phyloP scores from a whole-genome alignment of 345 rosid genomes.

The Pugionium dolabratum region DNA sequence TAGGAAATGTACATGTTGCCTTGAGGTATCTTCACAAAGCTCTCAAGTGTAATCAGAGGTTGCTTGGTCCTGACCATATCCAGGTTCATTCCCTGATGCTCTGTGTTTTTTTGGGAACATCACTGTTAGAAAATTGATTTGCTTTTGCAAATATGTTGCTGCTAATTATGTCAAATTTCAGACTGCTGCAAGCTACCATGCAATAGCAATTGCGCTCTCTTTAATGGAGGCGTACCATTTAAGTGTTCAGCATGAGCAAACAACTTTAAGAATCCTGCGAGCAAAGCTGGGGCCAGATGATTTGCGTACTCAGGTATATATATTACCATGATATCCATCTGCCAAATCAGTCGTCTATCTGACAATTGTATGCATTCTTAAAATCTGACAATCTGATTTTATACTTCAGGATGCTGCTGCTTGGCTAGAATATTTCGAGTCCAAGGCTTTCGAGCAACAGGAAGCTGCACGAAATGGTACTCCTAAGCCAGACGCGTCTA shows the following conservation, averaged over 20 bases:
- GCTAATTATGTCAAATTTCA: slow-evolving; percentile 40
- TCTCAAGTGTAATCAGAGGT: slow-evolving; percentile 87
- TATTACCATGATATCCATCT: slow-evolving; percentile 6
- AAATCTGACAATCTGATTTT: slow-evolving; percentile 24
- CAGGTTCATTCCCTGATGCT: slow-evolving; percentile 63
- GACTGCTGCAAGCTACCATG: slow-evolving; percentile 99
- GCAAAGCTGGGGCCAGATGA: slow-evolving; percentile 97
- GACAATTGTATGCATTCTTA: slow-evolving; percentile 12
- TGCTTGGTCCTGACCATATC: slow-evolving; percentile 98
- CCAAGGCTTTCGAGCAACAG: slow-evolving; percentile 97
- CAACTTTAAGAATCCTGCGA: slow-evolving; percentile 89
- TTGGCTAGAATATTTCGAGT: slow-evolving; percentile 98
- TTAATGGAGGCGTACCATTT: slow-evolving; percentile 98
- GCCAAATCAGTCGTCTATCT: slow-evolving; percentile 22
- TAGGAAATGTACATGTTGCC: slow-evolving; percentile 97
- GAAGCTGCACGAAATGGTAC: slow-evolving; percentile 98
- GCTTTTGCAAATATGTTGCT: slow-evolving; percentile 11
- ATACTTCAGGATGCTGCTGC: slow-evolving; percentile 95
- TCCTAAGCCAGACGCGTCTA: slow-evolving; percentile 95
- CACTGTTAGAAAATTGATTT: slow-evolving; percentile 21
- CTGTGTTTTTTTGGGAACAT: slow-evolving; percentile 3
- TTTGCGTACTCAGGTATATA: slow-evolving; percentile 90
- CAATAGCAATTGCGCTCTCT: slow-evolving; percentile 99
- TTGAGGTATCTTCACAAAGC: slow-evolving; percentile 98
- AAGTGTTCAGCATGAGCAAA: slow-evolving; percentile 98